Evolutionary conservation across 768 basidiomycete species (phyloP), one percentile per base, ranked within the genome.

Genomic region (Podaxis sp.): DNA sequence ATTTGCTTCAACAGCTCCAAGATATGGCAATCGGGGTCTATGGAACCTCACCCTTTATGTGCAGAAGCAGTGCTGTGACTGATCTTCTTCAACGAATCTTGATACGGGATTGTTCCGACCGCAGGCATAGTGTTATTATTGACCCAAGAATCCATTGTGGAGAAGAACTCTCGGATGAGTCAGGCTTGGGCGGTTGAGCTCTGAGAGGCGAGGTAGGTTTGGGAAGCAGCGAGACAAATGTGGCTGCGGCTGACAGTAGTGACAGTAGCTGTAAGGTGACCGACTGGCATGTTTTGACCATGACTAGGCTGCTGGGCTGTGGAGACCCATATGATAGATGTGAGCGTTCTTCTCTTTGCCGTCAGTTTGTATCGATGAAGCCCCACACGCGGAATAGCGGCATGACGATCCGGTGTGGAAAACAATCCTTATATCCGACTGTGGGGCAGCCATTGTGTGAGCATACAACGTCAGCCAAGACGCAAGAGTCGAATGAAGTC

Each of bases 241-340:
- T 60, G 43, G 50, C 59, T 47, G 56, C 57, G 64, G 68, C 67
- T 68, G 67, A 63, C 64, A 50, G 1, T 56, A 15, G 25, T 55
- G 54, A 55, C 53, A 29, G 4, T 25, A 49, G 17, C 46, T 56
- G 33, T 17, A 27, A 9, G 37, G 7, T 50, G 54, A 27, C 55
- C 61, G 59, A 50, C 47, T 59, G 37, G 46, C 61, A 51, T 65
- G 8, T 64, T 66, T 53, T 40, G 55, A 59, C 66, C 59, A 33
- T 57, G 33, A 25, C 60, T 51, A 56, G 29, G 43, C 47, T 63
- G 57, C 46, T 64, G 38, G 57, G 63, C 56, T 59, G 40, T 52
- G 22, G 38, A 47, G 37, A 17, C 54, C 33, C 58, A 50, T 47
- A 49, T 22, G 38, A 38, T 40, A 50, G 7, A 36, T 43, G n/a